Base-by-base conservation (phyloP, 2,329 filamentous ascomycete genomes). In the Cladosporium sp. region DNA sequence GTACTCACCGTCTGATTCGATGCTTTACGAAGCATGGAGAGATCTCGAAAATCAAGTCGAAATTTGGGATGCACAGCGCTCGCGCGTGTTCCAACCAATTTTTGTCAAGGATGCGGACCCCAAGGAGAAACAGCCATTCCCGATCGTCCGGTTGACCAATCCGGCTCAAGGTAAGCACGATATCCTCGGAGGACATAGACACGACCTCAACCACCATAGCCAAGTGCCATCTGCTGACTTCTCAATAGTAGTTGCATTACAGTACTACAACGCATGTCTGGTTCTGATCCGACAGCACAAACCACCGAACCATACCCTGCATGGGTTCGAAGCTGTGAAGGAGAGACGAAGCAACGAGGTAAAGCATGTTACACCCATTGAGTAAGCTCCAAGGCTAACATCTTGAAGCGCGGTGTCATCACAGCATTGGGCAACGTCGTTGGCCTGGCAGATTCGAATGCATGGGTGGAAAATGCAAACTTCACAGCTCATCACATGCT, bases 261-360 rank as follows among this genome's bases (percentile, higher is more conserved):
- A 77, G 63, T 77, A 77, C 63, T 78, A 74, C 48, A 72, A 78
- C 57, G 71, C 76, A 26, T 73, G 75, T 16, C 75, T 75, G 57
- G 73, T 76, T 30, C 69, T 76, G 5, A 65, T 71, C 2, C 59
- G 65, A 5, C 64, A 69, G 21, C 63, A 69, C 51, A 63, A 65
- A 39, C 69, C 70, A 16, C 60, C 64, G 3, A 48, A 49, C 32
- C 64, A 63, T 49, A 18, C 58, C 30, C 58, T 65, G 5, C 62
- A 66, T 43, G 71, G 69, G 11, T 72, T 72, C 21, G 53, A 66
- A 18, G 68, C 69, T 13, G 67, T 66, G 2, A 71, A 68, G 30
- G 53, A 66, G 32, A 64, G 67, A 26, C 60, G 68, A 13, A 65
- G 59, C n/a, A 49, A 66, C 23, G 70, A 70, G 68, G 51, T 54